Percentiles rank a stretch among this genome's conserved stretches.
Conservation (phyloP, 2,329 filamentous ascomycete species). For the Cercospora sojina region DNA sequence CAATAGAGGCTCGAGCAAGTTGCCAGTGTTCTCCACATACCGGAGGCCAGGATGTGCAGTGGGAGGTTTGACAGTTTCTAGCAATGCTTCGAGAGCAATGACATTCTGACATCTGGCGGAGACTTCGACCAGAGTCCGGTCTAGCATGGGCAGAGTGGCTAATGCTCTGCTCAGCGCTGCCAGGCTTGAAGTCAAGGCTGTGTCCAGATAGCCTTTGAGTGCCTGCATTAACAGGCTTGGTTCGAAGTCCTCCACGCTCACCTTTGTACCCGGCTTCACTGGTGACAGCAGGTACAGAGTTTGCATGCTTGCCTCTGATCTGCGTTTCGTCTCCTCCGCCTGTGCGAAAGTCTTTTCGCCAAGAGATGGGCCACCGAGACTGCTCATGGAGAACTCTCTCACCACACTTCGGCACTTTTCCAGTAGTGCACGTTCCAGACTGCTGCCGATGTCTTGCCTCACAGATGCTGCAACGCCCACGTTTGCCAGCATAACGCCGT, state of each 20-base stretch:
- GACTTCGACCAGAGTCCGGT: conserved; percentile 78
- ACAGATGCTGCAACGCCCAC: conserved; percentile 72
- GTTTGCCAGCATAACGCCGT: conserved; percentile 72
- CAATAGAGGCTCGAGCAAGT: conserved; percentile 67
- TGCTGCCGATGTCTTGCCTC: conserved; percentile 65
- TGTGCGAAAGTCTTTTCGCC: conserved; percentile 53
- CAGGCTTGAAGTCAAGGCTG: conserved; percentile 74
- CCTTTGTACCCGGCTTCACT: conserved; percentile 45
- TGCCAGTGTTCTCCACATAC: conserved; percentile 34
- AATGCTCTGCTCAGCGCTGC: conserved; percentile 73
- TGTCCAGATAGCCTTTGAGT: conserved; percentile 78
- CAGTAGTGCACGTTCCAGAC: conserved; percentile 71
- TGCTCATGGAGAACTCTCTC: conserved; percentile 76
- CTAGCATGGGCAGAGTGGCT: conserved; percentile 75
- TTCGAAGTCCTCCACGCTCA: conserved; percentile 53
- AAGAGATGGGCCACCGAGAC: conserved; percentile 40
- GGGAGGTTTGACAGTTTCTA: conserved; percentile 67
- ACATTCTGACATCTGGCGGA: conserved; percentile 85
- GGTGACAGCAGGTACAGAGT: conserved; percentile 82
- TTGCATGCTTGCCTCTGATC: conserved; percentile 70
- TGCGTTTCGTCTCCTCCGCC: conserved; percentile 71
- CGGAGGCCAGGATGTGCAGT: conserved; percentile 61
- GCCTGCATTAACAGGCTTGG: conserved; percentile 73
- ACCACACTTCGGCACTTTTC: conserved; percentile 63
- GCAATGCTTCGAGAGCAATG: conserved; percentile 77